phyloP scores from a whole-genome alignment of 1,284 basidiomycete species.

The Meira nashicola region DNA sequence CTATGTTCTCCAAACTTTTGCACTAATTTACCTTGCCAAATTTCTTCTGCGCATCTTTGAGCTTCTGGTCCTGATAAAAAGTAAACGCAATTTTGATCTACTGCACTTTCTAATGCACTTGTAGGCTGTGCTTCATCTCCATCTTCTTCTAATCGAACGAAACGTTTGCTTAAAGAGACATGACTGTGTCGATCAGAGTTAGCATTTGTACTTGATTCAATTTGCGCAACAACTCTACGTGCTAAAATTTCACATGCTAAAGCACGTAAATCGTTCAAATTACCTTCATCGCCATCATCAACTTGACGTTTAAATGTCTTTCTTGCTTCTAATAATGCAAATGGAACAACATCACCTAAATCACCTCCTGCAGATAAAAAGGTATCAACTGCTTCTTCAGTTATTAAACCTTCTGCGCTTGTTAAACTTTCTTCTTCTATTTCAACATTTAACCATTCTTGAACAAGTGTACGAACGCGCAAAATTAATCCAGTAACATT shows the following conservation, averaged over 20 bases:
- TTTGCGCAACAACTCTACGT: slow-evolving; percentile 28
- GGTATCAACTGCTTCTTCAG: slow-evolving; percentile 22
- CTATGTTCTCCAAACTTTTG: slow-evolving; percentile 26
- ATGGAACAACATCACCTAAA: slow-evolving; percentile 36
- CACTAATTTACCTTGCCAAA: slow-evolving; percentile 36
- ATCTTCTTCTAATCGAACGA: slow-evolving; percentile 28
- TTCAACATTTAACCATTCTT: slow-evolving; percentile 30
- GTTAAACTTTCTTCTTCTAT: slow-evolving; percentile 33
- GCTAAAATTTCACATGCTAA: slow-evolving; percentile 37
- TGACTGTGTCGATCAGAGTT: not conserved
- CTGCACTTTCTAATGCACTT: slow-evolving; percentile 36
- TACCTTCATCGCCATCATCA: not conserved
- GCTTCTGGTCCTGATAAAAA: slow-evolving; percentile 33
- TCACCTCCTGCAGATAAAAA: slow-evolving; percentile 39
- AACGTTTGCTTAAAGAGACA: slow-evolving; percentile 36
- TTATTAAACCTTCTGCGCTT: slow-evolving; percentile 29
- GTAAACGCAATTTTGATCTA: slow-evolving; percentile 31
- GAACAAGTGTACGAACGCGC: slow-evolving; percentile 27
- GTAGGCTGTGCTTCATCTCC: slow-evolving; percentile 31
- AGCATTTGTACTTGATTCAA: slow-evolving; percentile 17
- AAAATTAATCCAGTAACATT: slow-evolving; percentile 34
- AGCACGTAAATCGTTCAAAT: slow-evolving; percentile 15
- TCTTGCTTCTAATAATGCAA: slow-evolving; percentile 33
- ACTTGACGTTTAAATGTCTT: slow-evolving; percentile 7
- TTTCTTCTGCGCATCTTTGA: slow-evolving; percentile 25